phyloP scores from a whole-genome alignment of 345 rosid species.

The Murraya paniculata region DNA sequence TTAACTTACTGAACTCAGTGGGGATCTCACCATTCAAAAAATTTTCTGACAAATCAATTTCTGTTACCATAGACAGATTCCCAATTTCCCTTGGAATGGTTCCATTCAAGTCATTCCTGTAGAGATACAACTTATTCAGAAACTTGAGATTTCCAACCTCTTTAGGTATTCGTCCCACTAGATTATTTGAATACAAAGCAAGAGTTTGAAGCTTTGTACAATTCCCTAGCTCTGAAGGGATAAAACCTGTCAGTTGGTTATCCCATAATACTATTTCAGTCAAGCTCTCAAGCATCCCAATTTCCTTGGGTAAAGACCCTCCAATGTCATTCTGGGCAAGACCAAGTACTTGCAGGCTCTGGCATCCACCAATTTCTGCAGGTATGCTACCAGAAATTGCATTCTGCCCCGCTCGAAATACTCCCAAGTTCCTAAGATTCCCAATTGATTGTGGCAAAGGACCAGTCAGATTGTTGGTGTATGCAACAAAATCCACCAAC shows the following conservation, averaged over 20 bases:
- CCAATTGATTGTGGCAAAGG: conserved; percentile 83
- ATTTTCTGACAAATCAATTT: conserved; percentile 92
- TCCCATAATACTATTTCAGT: conserved; percentile 68
- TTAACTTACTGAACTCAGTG: conserved; percentile 57
- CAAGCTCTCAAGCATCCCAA: conserved; percentile 67
- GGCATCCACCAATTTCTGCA: conserved; percentile 64
- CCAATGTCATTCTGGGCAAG: conserved; percentile 77
- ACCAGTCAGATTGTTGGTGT: conserved; percentile 75
- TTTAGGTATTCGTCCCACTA: conserved; percentile 62
- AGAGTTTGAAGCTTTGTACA: conserved; percentile 56
- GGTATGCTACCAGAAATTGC: conserved; percentile 74
- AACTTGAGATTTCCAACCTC: conserved; percentile 73
- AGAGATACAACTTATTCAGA: conserved; percentile 67
- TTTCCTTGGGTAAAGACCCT: conserved; percentile 71
- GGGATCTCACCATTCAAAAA: conserved; percentile 72
- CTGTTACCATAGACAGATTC: conserved; percentile 60
- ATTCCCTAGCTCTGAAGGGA: conserved; percentile 78
- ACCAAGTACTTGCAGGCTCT: conserved; percentile 64
- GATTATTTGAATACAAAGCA: conserved; percentile 70
- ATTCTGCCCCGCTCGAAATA: conserved; percentile 79
- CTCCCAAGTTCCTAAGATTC: conserved; percentile 49
- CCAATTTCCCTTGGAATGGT: conserved; percentile 82
- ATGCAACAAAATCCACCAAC: conserved; percentile 69
- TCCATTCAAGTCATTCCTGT: conserved; percentile 79
- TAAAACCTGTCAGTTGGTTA: conserved; percentile 60